Percentiles rank a stretch among this genome's conserved stretches.
Conservation (phyloP, 805 yeast species). For the Wickerhamiella vanderwaltii region DNA sequence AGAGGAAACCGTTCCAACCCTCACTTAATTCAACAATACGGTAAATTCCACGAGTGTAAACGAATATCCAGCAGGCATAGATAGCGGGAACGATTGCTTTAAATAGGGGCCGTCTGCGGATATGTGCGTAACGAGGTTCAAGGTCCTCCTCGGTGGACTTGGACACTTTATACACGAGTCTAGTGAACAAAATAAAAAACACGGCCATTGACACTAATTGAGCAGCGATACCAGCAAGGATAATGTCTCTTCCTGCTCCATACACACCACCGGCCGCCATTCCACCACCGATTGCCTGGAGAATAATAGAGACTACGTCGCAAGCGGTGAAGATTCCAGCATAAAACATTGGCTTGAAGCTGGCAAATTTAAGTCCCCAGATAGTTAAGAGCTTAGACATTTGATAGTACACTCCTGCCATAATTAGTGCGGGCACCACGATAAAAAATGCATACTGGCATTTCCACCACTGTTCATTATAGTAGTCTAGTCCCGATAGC, state of each 20-base stretch:
- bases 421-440: constrained; percentile 68
- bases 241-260: constrained; percentile 44
- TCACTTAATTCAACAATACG: constrained; percentile 56
- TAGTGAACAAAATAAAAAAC: constrained; percentile 41
- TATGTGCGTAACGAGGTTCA: constrained; percentile 15
- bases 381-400: constrained; percentile 55
- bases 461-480: constrained; percentile 35
- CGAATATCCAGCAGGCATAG: constrained; percentile 33
- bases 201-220: constrained; percentile 61
- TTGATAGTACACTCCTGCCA: constrained; percentile 71
- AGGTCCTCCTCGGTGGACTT: constrained; percentile 11
- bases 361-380: constrained; percentile 44
- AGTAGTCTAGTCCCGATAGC: constrained; percentile 30
- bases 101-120: constrained; percentile 19
- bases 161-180: constrained; percentile 27
- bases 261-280: constrained; percentile 36
- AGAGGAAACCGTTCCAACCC: constrained; percentile 56
- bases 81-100: constrained; percentile 19
- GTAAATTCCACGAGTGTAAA: constrained; percentile 55
- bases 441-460: constrained; percentile 60
- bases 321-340: constrained; percentile 52
- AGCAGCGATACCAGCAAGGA: constrained; percentile 67
- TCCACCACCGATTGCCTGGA: constrained; percentile 75
- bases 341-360: constrained; percentile 44
- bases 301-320: constrained; percentile 49